Evolutionary conservation across 768 basidiomycete genomes (phyloP).

Genomic region (Kwoniella dejecticola): DNA sequence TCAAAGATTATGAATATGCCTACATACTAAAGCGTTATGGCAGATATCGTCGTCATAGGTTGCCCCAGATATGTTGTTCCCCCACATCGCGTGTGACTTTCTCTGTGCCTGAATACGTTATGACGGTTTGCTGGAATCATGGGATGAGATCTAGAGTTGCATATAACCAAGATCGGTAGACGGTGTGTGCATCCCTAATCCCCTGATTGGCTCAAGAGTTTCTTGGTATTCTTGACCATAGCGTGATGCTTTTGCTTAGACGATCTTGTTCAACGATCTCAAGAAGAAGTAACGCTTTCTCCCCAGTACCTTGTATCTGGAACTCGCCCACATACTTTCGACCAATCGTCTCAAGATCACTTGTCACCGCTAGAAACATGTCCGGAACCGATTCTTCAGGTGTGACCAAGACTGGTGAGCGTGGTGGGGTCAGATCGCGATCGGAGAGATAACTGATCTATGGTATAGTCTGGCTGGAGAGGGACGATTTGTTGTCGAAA

Average conservation of each 20-base stretch:
- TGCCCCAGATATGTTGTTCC: neutral
- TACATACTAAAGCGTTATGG: no score
- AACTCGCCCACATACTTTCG: neutral
- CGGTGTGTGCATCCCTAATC: slow-evolving; percentile 1
- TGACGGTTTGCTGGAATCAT: slow-evolving; percentile 4
- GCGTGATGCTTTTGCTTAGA: slow-evolving; percentile 6
- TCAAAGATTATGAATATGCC: no score
- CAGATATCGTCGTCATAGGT: neutral
- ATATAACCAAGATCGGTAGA: neutral
- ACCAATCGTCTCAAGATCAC: neutral
- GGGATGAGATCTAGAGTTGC: neutral
- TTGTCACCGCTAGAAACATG: slow-evolving; percentile 4
- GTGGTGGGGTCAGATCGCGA: neutral
- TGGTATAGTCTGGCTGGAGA: slow-evolving; percentile 27
- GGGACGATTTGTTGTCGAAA: slow-evolving; percentile 26
- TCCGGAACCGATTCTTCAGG: slow-evolving; percentile 20
- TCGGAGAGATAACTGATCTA: no score
- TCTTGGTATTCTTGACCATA: neutral
- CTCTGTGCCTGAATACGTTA: neutral
- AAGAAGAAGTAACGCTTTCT: neutral
- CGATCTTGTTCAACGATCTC: neutral
- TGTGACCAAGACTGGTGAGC: slow-evolving; percentile 13
- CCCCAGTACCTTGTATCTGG: neutral
- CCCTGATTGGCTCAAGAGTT: neutral
- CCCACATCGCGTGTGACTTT: neutral